Evolutionary conservation across 73 alveolate species (phyloP).

Genomic region (Paraurostyla sp.): DNA sequence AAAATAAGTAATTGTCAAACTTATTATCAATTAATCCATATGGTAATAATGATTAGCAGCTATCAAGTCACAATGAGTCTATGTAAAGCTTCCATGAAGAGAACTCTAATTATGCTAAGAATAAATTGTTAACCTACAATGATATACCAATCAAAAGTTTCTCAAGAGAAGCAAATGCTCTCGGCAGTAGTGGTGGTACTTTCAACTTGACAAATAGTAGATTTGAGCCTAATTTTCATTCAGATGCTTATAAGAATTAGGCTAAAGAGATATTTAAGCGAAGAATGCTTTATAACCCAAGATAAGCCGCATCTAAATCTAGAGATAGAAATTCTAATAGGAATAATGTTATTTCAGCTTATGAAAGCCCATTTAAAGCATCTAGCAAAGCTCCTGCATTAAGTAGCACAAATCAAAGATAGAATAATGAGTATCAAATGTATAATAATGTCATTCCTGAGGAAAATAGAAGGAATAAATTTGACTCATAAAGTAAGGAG

Average conservation of each 20-base stretch:
- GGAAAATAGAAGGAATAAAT: too few relatives aligned
- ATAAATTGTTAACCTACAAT: slow-evolving; percentile 3
- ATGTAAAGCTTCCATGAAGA: not conserved
- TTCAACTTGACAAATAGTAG: slow-evolving; percentile 16
- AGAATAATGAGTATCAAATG: too few relatives aligned
- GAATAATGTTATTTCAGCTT: not conserved
- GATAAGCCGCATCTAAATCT: slow-evolving; percentile 49
- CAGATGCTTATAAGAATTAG: slow-evolving; percentile 44
- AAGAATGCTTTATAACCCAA: slow-evolving; percentile 55
- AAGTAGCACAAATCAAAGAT: not conserved
- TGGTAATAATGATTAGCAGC: not conserved
- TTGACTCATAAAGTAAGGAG: too few relatives aligned
- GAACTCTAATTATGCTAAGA: not conserved
- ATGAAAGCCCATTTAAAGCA: not conserved
- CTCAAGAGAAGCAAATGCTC: slow-evolving; percentile 7
- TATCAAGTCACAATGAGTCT: not conserved
- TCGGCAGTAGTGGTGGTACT: not conserved
- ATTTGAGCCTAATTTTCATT: slow-evolving; percentile 47
- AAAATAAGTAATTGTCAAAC: not conserved
- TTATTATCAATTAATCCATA: slow-evolving; percentile 4
- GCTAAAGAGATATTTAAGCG: slow-evolving; percentile 49
- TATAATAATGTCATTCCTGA: too few relatives aligned
- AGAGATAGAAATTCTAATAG: slow-evolving; percentile 28
- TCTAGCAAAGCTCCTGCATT: too few relatives aligned
- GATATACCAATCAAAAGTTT: slow-evolving; percentile 19